These are phyloP conservation scores for Celoporthe dispersa DNA, from an alignment of 2,329 filamentous ascomycete genomes.

Conservation along the genomic window DNA sequence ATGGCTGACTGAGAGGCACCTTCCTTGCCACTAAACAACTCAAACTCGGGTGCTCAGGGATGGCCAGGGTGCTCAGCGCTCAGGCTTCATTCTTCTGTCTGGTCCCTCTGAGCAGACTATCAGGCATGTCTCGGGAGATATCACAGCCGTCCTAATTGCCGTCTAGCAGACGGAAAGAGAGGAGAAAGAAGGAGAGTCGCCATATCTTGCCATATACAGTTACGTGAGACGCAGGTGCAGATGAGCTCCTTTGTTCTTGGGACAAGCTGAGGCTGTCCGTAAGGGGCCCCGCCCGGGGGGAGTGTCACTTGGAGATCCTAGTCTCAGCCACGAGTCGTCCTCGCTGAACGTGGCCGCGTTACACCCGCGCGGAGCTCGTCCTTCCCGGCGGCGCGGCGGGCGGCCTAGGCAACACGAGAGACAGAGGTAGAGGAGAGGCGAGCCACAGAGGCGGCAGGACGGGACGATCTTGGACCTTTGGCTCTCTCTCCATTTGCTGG, in stretches of 20 bases:
- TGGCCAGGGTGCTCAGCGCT: not conserved
- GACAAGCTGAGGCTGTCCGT: not conserved
- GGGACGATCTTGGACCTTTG: slow-evolving; percentile 17
- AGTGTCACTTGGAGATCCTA: not conserved
- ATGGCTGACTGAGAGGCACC: slow-evolving; percentile 7
- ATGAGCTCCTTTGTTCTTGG: not conserved
- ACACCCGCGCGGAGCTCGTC: slow-evolving; percentile 27
- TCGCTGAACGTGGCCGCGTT: slow-evolving; percentile 21
- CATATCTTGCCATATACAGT: slow-evolving; percentile 11
- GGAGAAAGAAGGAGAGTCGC: not conserved
- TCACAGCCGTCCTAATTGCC: not conserved
- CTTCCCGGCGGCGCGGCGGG: slow-evolving; percentile 19
- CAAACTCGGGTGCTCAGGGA: not conserved
- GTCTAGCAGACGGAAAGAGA: not conserved
- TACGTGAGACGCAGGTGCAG: not conserved
- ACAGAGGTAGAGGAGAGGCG: not conserved
- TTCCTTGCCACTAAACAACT: not conserved
- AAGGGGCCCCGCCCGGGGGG: too few species aligned
- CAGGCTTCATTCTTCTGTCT: not conserved
- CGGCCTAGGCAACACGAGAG: not conserved
- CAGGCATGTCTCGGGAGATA: slow-evolving; percentile 10
- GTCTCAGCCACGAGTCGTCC: slow-evolving; percentile 25
- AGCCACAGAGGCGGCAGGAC: slow-evolving; percentile 5
- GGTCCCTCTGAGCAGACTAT: not conserved
- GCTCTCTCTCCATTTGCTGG: not conserved